Base-by-base conservation (phyloP, 1,284 basidiomycete species). In the Cutaneotrichosporon cyanovorans region DNA sequence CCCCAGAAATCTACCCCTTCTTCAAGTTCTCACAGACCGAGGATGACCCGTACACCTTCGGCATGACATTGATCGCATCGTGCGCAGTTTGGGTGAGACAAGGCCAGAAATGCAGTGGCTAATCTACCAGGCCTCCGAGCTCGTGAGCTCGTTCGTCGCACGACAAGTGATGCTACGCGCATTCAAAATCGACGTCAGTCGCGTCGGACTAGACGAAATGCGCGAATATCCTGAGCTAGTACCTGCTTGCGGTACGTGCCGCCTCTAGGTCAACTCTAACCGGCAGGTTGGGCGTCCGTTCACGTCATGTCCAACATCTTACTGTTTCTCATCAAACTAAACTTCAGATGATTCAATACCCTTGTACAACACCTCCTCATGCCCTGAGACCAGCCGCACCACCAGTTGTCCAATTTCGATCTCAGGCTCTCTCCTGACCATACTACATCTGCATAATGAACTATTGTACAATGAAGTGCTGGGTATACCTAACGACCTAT, bases 281-380 rank as follows among this genome's bases (percentile, higher is more conserved):
- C 12, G 25, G 56, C 65, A 58, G 73, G 76, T 8, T 77, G 75
- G 75, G 74, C 75, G 2, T 68, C 70, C 2, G 70, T 77, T 2
- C 77, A 78, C 58, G 76, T 78, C 14, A 69, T 76, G 7, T 77
- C 75, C 70, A 77, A 78, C 58, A 76, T 78, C 58, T 69, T 79
- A 19, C 59, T 79, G 37, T 77, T 75, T 57, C 63, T 76, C 8
- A 68, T 71, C 58, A 71, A 70, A 51, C 57, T 70, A 21, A 70
- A 70, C 43, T 70, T 70, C 49, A 47, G 68, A 20, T 48, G 33
- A 37, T n/a, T n/a, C n/a, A n/a, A n/a, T n/a, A n/a, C n/a, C n/a
- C 19, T 10, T 37, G 33, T 34, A 42, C 25, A 25, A 23, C 32
- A 34, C 33, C 14, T 34, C 8, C 16, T 16, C 7, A 7, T 28